A percentile compares a stretch with the other conserved stretches of the same genome.
Evolutionary conservation across 2,329 filamentous ascomycete species (phyloP).

Genomic region (Huntiella savannae): DNA sequence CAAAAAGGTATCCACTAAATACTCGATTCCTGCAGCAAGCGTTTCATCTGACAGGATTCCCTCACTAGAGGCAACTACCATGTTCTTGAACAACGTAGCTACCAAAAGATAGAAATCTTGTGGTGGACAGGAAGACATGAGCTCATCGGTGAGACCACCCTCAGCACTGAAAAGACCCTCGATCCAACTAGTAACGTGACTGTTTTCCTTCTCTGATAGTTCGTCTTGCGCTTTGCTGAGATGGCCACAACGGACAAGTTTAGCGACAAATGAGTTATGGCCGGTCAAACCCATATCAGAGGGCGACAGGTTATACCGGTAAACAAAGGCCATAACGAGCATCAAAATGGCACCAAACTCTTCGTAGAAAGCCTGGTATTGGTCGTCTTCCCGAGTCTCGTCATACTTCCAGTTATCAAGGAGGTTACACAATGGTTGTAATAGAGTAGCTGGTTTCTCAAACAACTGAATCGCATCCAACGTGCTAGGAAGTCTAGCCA

Average conservation of each 20-base stretch:
- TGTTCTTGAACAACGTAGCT: slow-evolving; percentile 58
- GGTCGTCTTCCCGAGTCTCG: slow-evolving; percentile 31
- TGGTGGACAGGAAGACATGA: slow-evolving; percentile 65
- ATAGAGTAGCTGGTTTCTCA: slow-evolving; percentile 46
- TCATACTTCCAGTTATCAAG: slow-evolving; percentile 68
- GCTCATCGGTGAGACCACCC: slow-evolving; percentile 55
- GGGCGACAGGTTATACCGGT: slow-evolving; percentile 49
- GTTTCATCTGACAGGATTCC: slow-evolving; percentile 48
- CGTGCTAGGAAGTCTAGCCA: slow-evolving; percentile 53
- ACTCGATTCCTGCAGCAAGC: slow-evolving; percentile 57
- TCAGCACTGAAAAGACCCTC: slow-evolving; percentile 60
- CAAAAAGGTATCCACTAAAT: slow-evolving; percentile 61
- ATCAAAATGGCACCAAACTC: slow-evolving; percentile 66
- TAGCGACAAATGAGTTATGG: slow-evolving; percentile 47
- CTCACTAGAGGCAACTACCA: slow-evolving; percentile 48
- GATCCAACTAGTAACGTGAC: slow-evolving; percentile 55
- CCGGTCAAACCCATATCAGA: slow-evolving; percentile 43
- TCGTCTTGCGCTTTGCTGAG: slow-evolving; percentile 37
- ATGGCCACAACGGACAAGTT: slow-evolving; percentile 41
- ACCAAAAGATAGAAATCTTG: slow-evolving; percentile 68
- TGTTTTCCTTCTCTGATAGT: slow-evolving; percentile 43
- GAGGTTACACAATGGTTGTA: slow-evolving; percentile 55
- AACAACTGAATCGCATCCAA: slow-evolving; percentile 63
- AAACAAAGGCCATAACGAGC: slow-evolving; percentile 53
- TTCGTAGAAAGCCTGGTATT: slow-evolving; percentile 65